Conservation (phyloP, 352 stramenopile genomes). For the Phytophthora meadii region DNA sequence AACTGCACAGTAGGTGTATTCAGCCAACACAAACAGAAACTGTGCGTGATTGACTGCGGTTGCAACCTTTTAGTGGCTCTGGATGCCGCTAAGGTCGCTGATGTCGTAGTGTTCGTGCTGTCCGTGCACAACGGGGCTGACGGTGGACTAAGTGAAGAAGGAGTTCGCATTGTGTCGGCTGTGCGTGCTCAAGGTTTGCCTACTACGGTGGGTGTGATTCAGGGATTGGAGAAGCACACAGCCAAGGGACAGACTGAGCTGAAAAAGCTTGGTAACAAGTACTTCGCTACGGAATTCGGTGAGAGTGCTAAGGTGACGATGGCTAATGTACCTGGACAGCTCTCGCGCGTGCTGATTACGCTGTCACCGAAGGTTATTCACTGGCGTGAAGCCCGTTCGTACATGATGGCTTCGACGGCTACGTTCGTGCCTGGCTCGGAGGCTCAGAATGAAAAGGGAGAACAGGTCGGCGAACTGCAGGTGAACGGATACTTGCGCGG, state of each 20-base stretch:
- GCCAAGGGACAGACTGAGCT: constrained; percentile 79
- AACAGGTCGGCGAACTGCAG: constrained; percentile 72
- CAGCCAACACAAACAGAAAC: constrained; percentile 88
- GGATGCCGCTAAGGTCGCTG: constrained; percentile 88
- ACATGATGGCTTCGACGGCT: constrained; percentile 82
- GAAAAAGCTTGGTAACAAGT: constrained; percentile 87
- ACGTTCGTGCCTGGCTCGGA: constrained; percentile 58
- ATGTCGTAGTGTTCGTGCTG: constrained; percentile 84
- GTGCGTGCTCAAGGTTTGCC: constrained; percentile 94
- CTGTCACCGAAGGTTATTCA: constrained; percentile 87
- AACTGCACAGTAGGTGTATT: constrained; percentile 81
- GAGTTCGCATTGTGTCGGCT: constrained; percentile 90
- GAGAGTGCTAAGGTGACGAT: constrained; percentile 83
- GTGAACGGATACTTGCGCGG: constrained; percentile 97
- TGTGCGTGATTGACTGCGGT: constrained; percentile 86
- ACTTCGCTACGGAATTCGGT: constrained; percentile 91
- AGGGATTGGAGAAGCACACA: constrained; percentile 80
- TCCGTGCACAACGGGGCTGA: constrained; percentile 83
- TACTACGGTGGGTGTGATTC: constrained; percentile 84
- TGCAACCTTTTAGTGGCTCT: constrained; percentile 84
- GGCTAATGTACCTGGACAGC: constrained; percentile 78
- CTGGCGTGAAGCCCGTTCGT: constrained; percentile 89
- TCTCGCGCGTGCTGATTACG: constrained; percentile 84
- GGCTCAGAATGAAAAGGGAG: constrained; percentile 47
- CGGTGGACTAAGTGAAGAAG: constrained; percentile 84